Evolutionary conservation across 495 filamentous ascomycete genomes (phyloP).

Genomic region (Aspergillus coremiiformis): DNA sequence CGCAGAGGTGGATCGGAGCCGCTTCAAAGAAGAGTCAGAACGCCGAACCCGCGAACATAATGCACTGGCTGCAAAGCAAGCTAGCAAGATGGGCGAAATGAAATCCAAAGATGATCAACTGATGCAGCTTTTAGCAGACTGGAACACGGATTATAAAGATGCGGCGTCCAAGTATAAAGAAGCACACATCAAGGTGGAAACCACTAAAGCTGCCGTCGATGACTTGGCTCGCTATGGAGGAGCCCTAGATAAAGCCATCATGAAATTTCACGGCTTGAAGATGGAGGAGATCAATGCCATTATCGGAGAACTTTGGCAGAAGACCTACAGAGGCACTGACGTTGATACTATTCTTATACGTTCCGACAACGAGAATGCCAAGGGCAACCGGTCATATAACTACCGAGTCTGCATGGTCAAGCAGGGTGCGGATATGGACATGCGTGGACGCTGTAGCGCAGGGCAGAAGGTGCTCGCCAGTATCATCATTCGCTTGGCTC

Average conservation of each 20-base stretch:
- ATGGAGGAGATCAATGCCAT: conserved; percentile 99
- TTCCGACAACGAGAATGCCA: conserved; percentile 71
- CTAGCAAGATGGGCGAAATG: conserved; percentile 62
- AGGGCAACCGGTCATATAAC: conserved; percentile 82
- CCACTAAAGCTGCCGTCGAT: conserved; percentile 85
- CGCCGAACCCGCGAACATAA: conserved; percentile 54
- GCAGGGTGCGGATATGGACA: conserved; percentile 95
- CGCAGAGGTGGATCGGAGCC: conserved; percentile 71
- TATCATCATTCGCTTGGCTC: conserved; percentile 95
- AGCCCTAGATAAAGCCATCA: conserved; percentile 90
- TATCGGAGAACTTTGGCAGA: conserved; percentile 90
- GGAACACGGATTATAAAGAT: conserved; percentile 77
- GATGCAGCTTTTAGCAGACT: conserved; percentile 60
- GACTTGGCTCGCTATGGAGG: conserved; percentile 73
- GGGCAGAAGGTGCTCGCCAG: conserved; percentile 93
- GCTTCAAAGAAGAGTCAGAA: conserved; percentile 60
- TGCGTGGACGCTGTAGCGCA: conserved; percentile 94
- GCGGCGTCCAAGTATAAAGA: conserved; percentile 79
- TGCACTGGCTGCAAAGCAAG: conserved; percentile 51
- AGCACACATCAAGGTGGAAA: conserved; percentile 82
- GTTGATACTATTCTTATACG: conserved; percentile 94
- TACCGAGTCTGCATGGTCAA: conserved; percentile 99
- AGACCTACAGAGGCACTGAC: conserved; percentile 94
- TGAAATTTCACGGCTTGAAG: conserved; percentile 90
- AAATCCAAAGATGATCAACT: conserved; percentile 77